A percentile compares a stretch with the other conserved stretches of the same genome.
Conservation (phyloP, 2,329 filamentous ascomycete species). For the Stachybotrys elegans region DNA sequence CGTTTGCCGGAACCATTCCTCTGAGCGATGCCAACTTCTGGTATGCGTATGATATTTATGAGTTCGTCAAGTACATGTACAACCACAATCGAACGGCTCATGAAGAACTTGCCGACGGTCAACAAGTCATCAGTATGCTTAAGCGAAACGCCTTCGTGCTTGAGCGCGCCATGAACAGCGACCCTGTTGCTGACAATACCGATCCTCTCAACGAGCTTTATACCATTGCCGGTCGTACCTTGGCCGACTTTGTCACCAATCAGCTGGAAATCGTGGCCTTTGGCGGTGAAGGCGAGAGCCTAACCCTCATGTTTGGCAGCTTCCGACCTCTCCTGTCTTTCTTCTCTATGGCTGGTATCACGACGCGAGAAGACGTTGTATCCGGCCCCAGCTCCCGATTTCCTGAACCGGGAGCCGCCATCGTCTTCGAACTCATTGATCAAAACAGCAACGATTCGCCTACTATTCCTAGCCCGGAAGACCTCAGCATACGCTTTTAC, state of each 20-base stretch:
- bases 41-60: slow-evolving; percentile 49
- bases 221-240: slow-evolving; percentile 47
- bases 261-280: slow-evolving; percentile 37
- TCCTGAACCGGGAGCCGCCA: slow-evolving; percentile 66
- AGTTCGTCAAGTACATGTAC: slow-evolving; percentile 50
- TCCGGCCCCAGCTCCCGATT: slow-evolving; percentile 29
- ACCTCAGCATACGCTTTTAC: slow-evolving; percentile 50
- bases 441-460: slow-evolving; percentile 14
- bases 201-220: slow-evolving; percentile 31
- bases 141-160: slow-evolving; percentile 60
- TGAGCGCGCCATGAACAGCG: slow-evolving; percentile 52
- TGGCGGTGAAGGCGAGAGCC: slow-evolving; percentile 34
- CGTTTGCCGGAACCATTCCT: slow-evolving; percentile 32
- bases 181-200: slow-evolving; percentile 41
- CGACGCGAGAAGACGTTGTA: slow-evolving; percentile 45
- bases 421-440: slow-evolving; percentile 64
- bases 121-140: slow-evolving; percentile 38
- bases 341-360: slow-evolving; percentile 43
- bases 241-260: slow-evolving; percentile 39
- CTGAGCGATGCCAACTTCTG: slow-evolving; percentile 32
- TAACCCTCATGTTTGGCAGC: slow-evolving; percentile 50
- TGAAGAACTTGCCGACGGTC: slow-evolving; percentile 27
- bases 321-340: slow-evolving; percentile 52
- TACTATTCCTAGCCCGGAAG: slow-evolving; percentile 10
- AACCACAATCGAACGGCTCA: slow-evolving; percentile 43